A percentile compares a stretch with the other conserved stretches of the same genome.
These are phyloP conservation scores for Solanum sejunctum DNA, from an alignment of 257 asterid species.

Conservation along the genomic window DNA sequence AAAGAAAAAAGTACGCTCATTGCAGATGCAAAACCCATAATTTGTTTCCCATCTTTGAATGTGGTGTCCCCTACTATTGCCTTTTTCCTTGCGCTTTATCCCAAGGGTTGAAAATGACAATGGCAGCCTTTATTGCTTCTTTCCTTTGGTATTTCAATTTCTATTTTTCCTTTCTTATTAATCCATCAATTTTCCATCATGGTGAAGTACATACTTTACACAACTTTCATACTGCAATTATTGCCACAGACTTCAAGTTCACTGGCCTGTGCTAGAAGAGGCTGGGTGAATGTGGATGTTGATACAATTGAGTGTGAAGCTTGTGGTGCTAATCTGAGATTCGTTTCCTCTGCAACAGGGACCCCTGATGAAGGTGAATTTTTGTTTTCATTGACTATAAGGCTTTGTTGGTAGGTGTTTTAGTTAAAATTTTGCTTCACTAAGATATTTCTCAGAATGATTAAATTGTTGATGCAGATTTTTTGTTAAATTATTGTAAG, in stretches of 20 bases:
- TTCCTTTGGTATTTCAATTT: not conserved
- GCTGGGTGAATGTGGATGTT: conserved; percentile 89
- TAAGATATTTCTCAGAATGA: not conserved
- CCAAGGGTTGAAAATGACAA: not conserved
- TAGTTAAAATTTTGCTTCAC: not conserved
- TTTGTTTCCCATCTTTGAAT: not conserved
- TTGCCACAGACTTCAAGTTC: conserved; percentile 73
- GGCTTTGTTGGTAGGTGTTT: not conserved
- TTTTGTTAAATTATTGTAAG: not conserved
- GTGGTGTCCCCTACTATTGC: not conserved
- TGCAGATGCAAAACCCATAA: not conserved
- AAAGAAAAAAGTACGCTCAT: not conserved
- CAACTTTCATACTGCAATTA: conserved; percentile 2
- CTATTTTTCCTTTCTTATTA: not conserved
- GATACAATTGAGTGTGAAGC: conserved; percentile 92
- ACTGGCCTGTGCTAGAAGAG: conserved; percentile 93
- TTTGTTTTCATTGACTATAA: not conserved
- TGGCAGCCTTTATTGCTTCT: not conserved
- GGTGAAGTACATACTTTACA: not conserved
- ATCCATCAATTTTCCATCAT: conserved; percentile 1
- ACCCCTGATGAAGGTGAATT: conserved; percentile 76
- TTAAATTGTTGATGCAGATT: not conserved
- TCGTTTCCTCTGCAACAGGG: conserved; percentile 45
- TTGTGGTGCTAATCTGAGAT: conserved; percentile 70
- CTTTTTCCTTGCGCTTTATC: not conserved